These are phyloP conservation scores for Fusarium sp. DNA, from an alignment of 2,329 filamentous ascomycete species.

Conservation along the genomic window DNA sequence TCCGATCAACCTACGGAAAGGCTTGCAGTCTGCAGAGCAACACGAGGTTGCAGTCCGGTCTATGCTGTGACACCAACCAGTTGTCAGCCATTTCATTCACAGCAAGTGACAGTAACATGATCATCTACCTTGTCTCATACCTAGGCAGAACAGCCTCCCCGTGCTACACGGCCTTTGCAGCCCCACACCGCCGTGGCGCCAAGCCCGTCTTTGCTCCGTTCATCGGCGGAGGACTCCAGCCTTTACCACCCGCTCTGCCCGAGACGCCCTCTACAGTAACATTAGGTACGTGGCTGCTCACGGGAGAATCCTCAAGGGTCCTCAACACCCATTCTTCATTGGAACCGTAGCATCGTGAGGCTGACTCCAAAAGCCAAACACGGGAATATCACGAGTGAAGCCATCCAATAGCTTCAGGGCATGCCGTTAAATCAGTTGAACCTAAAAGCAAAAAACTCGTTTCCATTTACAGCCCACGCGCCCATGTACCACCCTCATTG, in stretches of 20 bases:
- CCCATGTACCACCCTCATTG: slow-evolving; percentile 26
- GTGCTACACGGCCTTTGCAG: neutral
- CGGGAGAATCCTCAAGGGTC: neutral
- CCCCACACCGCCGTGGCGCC: slow-evolving; percentile 31
- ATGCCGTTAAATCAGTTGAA: slow-evolving; percentile 4
- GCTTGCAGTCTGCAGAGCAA: neutral
- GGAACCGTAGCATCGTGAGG: slow-evolving; percentile 26
- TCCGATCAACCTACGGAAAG: neutral
- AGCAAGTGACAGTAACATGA: neutral
- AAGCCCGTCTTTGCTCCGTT: slow-evolving; percentile 29
- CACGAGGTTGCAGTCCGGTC: neutral
- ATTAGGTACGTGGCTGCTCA: slow-evolving; percentile 8
- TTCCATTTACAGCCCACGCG: slow-evolving; percentile 43
- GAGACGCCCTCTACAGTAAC: neutral
- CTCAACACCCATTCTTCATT: neutral
- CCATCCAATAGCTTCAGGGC: slow-evolving; percentile 2
- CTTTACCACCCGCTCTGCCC: slow-evolving; percentile 11
- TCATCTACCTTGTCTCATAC: neutral
- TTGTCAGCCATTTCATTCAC: neutral
- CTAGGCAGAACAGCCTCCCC: neutral
- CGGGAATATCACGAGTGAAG: neutral
- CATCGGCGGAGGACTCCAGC: neutral
- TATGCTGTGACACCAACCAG: neutral
- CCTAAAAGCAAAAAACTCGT: slow-evolving; percentile 18
- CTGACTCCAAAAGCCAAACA: slow-evolving; percentile 7